Evolutionary conservation across 257 asterid genomes (phyloP).

Genomic region (Penstemon barbatus): DNA sequence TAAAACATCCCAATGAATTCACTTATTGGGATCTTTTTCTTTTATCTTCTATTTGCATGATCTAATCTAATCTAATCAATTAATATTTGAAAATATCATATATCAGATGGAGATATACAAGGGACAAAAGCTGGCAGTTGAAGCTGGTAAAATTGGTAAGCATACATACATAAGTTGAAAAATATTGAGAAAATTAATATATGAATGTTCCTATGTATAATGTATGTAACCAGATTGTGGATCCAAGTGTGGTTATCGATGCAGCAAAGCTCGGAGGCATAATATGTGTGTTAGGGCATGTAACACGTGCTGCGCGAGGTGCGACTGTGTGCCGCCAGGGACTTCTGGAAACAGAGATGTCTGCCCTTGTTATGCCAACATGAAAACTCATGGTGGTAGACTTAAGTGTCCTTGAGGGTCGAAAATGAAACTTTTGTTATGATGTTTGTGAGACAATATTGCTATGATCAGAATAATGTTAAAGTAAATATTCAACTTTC

Average conservation of each 20-base stretch:
- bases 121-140: not conserved
- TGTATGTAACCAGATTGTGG: conserved; percentile 35
- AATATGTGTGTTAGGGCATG: conserved; percentile 41
- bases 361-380: conserved; percentile 60
- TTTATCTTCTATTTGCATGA: not conserved
- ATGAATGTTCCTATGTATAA: not conserved
- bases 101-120: conserved; percentile 11
- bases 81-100: not conserved
- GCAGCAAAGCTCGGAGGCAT: conserved; percentile 34
- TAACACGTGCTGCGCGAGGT: conserved; percentile 61
- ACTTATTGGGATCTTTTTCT: not conserved
- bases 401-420: too few species aligned
- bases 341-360: conserved; percentile 55
- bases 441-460: too few species aligned
- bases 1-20: not conserved
- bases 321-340: conserved; percentile 69
- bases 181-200: not conserved
- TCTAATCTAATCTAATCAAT: not conserved
- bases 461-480: too few species aligned
- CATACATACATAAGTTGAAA: not conserved
- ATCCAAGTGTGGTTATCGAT: conserved; percentile 36
- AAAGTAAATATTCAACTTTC: too few species aligned
- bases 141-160: conserved; percentile 14
- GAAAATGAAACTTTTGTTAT: too few species aligned
- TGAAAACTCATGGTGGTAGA: too few species aligned